phyloP scores from a whole-genome alignment of 225 moss, liverwort and hornwort genomes.

The Thuidium tamariscinum region DNA sequence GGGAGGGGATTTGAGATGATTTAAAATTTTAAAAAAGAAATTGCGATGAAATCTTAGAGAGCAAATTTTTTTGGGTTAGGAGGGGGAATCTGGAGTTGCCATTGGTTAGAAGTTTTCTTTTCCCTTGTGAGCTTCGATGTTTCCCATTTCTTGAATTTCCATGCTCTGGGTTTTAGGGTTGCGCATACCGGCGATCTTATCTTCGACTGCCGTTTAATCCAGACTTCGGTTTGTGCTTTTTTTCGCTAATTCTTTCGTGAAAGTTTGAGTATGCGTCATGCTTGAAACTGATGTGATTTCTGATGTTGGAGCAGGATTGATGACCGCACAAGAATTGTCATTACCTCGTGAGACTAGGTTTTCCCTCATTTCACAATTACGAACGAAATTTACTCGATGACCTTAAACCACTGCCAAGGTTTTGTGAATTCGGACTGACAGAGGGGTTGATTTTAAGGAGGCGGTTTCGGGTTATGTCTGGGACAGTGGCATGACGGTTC shows the following conservation, averaged over 20 bases:
- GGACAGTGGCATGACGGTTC: slow-evolving; percentile 8
- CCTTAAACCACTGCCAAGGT: neutral
- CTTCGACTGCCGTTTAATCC: neutral
- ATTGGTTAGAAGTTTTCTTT: neutral
- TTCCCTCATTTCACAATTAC: neutral
- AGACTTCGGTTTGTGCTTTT: no score
- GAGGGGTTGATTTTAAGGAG: neutral
- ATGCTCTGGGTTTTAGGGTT: neutral
- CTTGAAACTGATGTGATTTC: neutral
- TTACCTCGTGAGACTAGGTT: neutral
- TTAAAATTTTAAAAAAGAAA: accelerated
- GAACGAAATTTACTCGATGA: neutral
- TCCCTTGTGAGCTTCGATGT: neutral
- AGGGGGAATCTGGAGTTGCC: neutral
- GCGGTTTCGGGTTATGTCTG: neutral
- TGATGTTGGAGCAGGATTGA: neutral
- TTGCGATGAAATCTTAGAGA: neutral
- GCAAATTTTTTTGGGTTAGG: neutral
- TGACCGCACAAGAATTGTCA: neutral
- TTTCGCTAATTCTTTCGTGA: neutral
- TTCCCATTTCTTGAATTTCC: neutral
- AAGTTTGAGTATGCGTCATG: neutral
- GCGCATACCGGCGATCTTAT: neutral
- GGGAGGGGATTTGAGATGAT: neutral
- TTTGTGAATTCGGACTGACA: neutral